Percentiles rank a stretch among this genome's conserved stretches.
Conservation (phyloP, 345 rosid genomes). For the Melaleuca quinquenervia region DNA sequence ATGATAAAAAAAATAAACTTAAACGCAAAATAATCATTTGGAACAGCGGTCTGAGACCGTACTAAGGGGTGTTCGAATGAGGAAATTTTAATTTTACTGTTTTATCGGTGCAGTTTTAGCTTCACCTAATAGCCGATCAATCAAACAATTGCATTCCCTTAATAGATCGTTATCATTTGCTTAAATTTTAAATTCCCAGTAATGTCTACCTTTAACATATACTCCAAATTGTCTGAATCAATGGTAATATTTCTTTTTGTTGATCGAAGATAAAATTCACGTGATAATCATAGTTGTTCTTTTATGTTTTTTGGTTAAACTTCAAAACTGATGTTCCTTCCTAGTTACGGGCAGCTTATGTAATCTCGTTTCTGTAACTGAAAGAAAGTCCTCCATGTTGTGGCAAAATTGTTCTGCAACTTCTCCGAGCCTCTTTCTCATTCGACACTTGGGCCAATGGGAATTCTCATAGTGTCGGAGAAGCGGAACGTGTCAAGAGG, state of each 20-base stretch:
- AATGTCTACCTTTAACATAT: not conserved
- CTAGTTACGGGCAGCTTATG: constrained; percentile 4
- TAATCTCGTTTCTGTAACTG: not conserved
- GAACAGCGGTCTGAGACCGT: not conserved
- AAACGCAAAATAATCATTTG: not conserved
- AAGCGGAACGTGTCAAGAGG: not conserved
- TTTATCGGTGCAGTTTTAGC: not conserved
- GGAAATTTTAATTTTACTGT: not conserved
- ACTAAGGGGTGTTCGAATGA: not conserved
- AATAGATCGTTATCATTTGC: not conserved
- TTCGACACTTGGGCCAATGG: not conserved
- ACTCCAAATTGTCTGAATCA: not conserved
- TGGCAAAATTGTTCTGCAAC: not conserved
- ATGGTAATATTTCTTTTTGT: not conserved
- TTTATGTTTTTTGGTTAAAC: not conserved
- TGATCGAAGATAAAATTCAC: not conserved
- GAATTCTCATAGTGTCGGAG: not conserved
- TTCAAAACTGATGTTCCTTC: not conserved
- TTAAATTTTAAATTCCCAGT: not conserved
- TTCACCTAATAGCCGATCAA: not conserved
- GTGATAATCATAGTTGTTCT: not conserved
- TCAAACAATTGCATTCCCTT: not conserved
- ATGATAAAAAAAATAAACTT: not conserved
- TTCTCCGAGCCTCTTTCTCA: not conserved
- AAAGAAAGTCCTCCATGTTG: not conserved